These are phyloP conservation scores for Ophiocordyceps unilateralis DNA, from an alignment of 2,329 filamentous ascomycete species.

Conservation along the genomic window DNA sequence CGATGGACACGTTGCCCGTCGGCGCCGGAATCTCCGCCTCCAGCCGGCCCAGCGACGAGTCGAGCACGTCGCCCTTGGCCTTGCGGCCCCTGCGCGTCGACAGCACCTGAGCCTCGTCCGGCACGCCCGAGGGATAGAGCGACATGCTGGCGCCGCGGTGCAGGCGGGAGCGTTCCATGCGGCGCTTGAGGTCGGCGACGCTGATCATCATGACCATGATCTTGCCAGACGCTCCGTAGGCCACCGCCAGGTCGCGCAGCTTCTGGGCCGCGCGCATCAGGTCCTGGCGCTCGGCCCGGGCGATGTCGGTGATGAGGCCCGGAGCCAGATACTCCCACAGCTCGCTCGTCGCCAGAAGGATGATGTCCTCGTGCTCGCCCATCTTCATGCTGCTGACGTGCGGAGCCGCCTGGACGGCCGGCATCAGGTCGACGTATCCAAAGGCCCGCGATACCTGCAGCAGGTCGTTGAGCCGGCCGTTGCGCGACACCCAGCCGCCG, in stretches of 20 bases:
- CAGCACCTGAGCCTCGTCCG: conserved; percentile 50
- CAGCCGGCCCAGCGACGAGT: conserved; percentile 73
- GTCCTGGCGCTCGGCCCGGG: conserved; percentile 69
- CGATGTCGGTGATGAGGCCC: conserved; percentile 81
- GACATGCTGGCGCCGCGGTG: conserved; percentile 72
- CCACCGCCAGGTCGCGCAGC: conserved; percentile 83
- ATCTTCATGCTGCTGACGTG: conserved; percentile 64
- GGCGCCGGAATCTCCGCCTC: conserved; percentile 85
- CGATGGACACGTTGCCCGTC: conserved; percentile 76
- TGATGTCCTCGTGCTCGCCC: conserved; percentile 80
- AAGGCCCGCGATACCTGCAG: conserved; percentile 89
- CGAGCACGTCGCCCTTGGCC: conserved; percentile 47
- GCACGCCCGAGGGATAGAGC: conserved; percentile 58
- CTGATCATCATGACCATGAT: conserved; percentile 99
- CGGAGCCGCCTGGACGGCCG: conserved; percentile 80
- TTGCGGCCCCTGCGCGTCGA: conserved; percentile 46
- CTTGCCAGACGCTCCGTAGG: conserved; percentile 84
- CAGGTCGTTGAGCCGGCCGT: conserved; percentile 81
- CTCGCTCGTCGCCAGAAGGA: conserved; percentile 78
- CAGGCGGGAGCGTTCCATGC: conserved; percentile 53
- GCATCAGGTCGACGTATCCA: conserved; percentile 84
- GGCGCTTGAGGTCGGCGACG: conserved; percentile 75
- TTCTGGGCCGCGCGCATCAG: conserved; percentile 93
- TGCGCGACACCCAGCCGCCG: conserved; percentile 87
- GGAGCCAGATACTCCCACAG: conserved; percentile 90